Evolutionary conservation across 768 basidiomycete genomes (phyloP).

Genomic region (Russula sp.): DNA sequence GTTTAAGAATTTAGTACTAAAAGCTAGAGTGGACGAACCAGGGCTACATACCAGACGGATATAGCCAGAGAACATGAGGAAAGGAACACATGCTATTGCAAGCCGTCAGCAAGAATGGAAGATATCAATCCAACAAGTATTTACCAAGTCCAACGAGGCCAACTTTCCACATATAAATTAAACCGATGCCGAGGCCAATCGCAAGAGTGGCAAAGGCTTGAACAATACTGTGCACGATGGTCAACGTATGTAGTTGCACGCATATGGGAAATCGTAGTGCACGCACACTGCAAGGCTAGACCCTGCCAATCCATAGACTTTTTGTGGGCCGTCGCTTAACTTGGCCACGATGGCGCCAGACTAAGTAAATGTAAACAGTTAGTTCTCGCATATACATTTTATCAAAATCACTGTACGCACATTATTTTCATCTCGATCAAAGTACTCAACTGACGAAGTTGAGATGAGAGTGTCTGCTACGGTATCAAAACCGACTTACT

Average conservation of each 20-base stretch:
- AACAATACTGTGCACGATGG: slow-evolving; percentile 51
- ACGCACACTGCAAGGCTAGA: slow-evolving; percentile 67
- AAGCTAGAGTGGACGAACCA: background rate
- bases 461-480: slow-evolving; percentile 17
- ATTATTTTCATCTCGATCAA: slow-evolving; percentile 77
- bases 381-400: slow-evolving; percentile 18
- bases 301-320: slow-evolving; percentile 79
- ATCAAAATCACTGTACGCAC: slow-evolving; percentile 42
- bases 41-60: slow-evolving; percentile 62
- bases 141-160: slow-evolving; percentile 78
- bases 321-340: slow-evolving; percentile 81
- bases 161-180: slow-evolving; percentile 69
- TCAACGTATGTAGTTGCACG: background rate
- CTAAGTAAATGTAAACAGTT: slow-evolving; percentile 36
- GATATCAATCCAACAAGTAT: slow-evolving; percentile 27
- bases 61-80: slow-evolving; percentile 69
- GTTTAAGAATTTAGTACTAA: background rate
- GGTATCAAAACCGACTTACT: slow-evolving; percentile 41
- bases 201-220: slow-evolving; percentile 66
- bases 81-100: slow-evolving; percentile 56
- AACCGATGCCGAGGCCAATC: slow-evolving; percentile 67
- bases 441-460: slow-evolving; percentile 61
- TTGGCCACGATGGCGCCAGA: slow-evolving; percentile 74
- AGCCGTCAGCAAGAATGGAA: background rate
- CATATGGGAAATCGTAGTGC: slow-evolving; percentile 32